A percentile compares a stretch with the other conserved stretches of the same genome.
Conservation (phyloP, 2,329 filamentous ascomycete genomes). For the Fusarium annulatum region DNA sequence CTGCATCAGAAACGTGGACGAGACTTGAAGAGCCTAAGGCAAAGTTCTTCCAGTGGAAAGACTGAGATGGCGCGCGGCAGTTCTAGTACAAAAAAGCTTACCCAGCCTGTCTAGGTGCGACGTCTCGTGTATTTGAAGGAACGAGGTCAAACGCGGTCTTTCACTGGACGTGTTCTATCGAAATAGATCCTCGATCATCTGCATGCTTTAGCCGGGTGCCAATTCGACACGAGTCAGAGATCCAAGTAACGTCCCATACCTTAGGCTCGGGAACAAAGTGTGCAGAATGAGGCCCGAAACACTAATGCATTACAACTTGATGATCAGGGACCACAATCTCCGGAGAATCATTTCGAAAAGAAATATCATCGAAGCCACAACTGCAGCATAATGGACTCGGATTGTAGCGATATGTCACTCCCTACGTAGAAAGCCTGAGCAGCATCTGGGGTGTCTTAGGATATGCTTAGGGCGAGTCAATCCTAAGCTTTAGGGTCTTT, state of each 20-base stretch:
- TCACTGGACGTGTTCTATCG: neutral
- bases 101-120: neutral
- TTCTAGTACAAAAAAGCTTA: neutral
- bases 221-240: neutral
- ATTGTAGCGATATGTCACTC: neutral
- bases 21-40: neutral
- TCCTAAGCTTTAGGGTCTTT: neutral
- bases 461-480: neutral
- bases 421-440: neutral
- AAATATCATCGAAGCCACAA: neutral
- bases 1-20: neutral
- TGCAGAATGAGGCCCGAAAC: constrained; percentile 13
- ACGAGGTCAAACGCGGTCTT: neutral
- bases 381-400: no score
- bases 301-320: neutral
- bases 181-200: neutral
- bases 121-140: neutral
- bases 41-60: neutral
- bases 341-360: neutral
- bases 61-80: neutral
- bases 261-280: neutral
- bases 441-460: neutral
- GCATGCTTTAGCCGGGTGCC: neutral
- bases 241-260: neutral
- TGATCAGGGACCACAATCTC: neutral